Base-by-base conservation (phyloP, 2,329 filamentous ascomycete species). In the Trichoderma atrobrunneum region DNA sequence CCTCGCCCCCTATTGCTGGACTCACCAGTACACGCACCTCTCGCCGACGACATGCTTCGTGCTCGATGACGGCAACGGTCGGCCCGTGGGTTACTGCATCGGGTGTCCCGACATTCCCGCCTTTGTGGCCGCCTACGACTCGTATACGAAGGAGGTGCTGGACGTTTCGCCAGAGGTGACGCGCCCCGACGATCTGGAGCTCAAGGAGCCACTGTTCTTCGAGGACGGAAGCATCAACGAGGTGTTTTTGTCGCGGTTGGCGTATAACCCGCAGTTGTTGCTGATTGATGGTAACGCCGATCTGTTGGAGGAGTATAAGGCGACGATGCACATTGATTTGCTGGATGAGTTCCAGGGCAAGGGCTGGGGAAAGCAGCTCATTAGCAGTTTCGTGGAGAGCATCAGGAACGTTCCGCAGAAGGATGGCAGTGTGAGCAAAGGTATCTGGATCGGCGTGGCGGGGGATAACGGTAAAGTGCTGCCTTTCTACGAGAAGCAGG, bases 311-410 rank as follows among this genome's bases (percentile, higher is more conserved):
- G 71, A 74, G 64, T 85, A 81, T 74, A 76, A 80, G 72, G 84
- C 81, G 5, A 86, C 84, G 72, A 81, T 87, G 84, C 85, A 87
- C 77, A 85, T 87, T 66, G 84, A 87, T 73, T 72, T 87, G 74
- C 76, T 87, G 70, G 80, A 80, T 32, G 76, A 72, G 71, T 84
- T 76, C 75, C 84, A 85, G 79, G 80, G 80, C 0, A 72, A 76
- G 32, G 85, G 85, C 2, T 87, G 84, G 84, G 85, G 85, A 5
- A 76, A 80, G 71, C 78, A 78, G 78, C 69, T 84, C 78, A 78
- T 85, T 63, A 81, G 82, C 59, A 72, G 62, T 72, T 85, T 86
- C 73, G 78, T 85, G n/a, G 79, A 79, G 69, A 81, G 80, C 51
- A 78, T 86, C 66, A 76, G 57, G 76, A 71, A 64, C 71, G 74